Base-by-base conservation (phyloP, 1,284 basidiomycete species). In the Puccinia hordei region DNA sequence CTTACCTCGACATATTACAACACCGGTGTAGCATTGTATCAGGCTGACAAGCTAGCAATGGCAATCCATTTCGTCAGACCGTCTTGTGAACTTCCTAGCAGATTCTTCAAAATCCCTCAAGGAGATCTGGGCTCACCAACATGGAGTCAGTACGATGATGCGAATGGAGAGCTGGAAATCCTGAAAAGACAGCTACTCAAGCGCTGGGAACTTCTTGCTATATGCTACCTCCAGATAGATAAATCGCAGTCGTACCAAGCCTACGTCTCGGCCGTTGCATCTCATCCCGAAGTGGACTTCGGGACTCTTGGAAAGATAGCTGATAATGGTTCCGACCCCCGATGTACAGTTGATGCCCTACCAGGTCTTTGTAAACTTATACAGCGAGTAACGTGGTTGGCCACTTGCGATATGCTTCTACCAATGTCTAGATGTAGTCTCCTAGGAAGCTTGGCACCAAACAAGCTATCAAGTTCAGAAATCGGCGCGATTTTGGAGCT, bases 171-270 rank as follows among this genome's bases (percentile, higher is more conserved):
- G 59, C 44, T 80, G 13, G 57, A 80, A 71, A 59, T 51, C 4
- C 33, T 80, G 59, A 69, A 59, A 44, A 46, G 30, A 8, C 78
- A 80, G 22, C 35, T 80, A 17, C 69, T 73, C 22, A 73, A 73
- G 24, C 68, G 78, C 46, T 80, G 78, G 78, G 78, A 80, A 73
- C 68, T 80, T 41, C 61, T 80, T 19, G 78, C 78, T 22, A 27
- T 80, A 49, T 80, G 78, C 61, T 65, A 80, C 51, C 71, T 80
- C 17, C n/a, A 27, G 19, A 80, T 59, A 33, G 53, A 80, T 55
- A 61, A 53, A 53, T 55, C 57, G n/a, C 46, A 49, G 44, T 38
- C 78, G 22, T 61, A 80, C 46, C 38, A 53, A 22, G 69, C 78
- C 12, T 80, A 73, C 51, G 35, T 73, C 61, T 73, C 71, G 13